Conservation (phyloP, 1,284 basidiomycete genomes). For the Anthracocystis panici-leucophaei region DNA sequence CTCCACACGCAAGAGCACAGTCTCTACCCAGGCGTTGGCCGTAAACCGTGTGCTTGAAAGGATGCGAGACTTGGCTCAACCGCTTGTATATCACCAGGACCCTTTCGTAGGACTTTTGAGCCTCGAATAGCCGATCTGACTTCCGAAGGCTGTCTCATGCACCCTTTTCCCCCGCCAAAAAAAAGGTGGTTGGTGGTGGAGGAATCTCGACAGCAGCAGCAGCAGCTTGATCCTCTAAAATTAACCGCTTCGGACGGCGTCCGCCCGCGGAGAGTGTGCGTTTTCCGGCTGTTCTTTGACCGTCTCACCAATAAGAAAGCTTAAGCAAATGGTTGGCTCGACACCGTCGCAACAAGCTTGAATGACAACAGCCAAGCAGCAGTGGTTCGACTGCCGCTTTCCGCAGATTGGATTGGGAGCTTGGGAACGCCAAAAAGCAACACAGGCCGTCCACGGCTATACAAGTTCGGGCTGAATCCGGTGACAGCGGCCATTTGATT, state of each 20-base stretch:
- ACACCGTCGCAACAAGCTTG: no score
- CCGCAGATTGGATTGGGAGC: not conserved
- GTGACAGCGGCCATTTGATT: not conserved
- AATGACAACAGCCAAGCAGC: no score
- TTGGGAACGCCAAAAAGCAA: not conserved
- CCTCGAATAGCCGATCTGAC: conserved; percentile 2
- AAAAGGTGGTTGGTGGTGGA: not conserved
- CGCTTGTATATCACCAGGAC: not conserved
- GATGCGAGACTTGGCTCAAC: not conserved
- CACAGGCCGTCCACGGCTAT: not conserved
- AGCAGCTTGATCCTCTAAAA: not conserved
- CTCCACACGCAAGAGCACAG: not conserved
- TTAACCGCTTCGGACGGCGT: conserved; percentile 16
- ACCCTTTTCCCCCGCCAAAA: not conserved
- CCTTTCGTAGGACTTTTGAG: not conserved
- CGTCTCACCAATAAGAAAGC: no score
- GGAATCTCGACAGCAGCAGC: conserved; percentile 4
- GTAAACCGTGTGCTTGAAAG: not conserved
- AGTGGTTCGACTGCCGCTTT: no score
- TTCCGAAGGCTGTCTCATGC: not conserved
- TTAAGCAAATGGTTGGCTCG: no score
- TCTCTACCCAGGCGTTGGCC: no score
- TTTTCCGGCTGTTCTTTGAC: no score
- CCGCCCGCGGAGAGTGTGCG: conserved; percentile 22
- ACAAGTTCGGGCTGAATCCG: not conserved